Evolutionary conservation across 2,329 filamentous ascomycete species (phyloP).

Genomic region (Talaromyces rugulosus): DNA sequence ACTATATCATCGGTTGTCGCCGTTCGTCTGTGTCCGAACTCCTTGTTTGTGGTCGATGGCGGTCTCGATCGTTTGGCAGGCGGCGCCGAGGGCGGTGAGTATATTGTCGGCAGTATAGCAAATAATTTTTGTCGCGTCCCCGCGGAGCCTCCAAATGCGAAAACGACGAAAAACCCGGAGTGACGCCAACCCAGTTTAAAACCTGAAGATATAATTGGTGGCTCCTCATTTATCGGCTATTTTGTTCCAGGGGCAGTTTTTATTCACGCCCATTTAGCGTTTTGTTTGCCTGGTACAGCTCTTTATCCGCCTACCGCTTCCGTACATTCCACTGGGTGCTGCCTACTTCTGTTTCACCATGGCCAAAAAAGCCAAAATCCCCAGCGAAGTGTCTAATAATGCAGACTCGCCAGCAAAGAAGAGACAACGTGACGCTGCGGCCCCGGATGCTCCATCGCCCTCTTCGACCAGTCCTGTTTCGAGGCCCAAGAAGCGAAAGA

Average conservation of each 20-base stretch:
- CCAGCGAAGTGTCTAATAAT: background rate
- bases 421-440: background rate
- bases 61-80: background rate
- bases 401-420: background rate
- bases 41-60: background rate
- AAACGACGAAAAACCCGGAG: background rate
- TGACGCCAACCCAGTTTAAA: background rate
- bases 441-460: background rate
- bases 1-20: background rate
- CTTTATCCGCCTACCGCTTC: conserved; percentile 2
- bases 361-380: background rate
- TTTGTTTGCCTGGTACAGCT: background rate
- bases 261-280: background rate
- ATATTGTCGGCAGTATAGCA: conserved; percentile 12
- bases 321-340: conserved; percentile 2
- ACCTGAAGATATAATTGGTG: background rate
- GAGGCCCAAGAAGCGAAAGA: conserved; percentile 37
- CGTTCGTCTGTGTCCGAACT: background rate
- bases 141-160: background rate
- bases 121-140: conserved; percentile 8
- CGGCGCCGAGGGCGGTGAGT: conserved; percentile 10
- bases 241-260: background rate
- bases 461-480: conserved; percentile 17
- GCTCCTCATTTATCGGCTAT: background rate
- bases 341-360: conserved; percentile 1